These are phyloP conservation scores for Pichia rugopelliculosa DNA, from an alignment of 805 yeast genomes.

Conservation along the genomic window DNA sequence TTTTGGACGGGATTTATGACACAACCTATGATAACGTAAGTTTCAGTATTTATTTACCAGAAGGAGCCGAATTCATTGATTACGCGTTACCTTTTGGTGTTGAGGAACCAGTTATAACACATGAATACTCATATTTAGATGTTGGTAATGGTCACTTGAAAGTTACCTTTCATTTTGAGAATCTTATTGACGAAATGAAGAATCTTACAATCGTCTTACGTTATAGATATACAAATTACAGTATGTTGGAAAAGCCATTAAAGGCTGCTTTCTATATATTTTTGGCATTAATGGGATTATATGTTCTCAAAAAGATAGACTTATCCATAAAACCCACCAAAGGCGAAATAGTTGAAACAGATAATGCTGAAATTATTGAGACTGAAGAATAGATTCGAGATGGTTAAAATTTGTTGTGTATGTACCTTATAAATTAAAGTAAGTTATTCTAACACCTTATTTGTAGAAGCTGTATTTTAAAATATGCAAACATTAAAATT, in stretches of 20 bases:
- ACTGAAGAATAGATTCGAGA: neutral
- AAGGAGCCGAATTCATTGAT: conserved; percentile 60
- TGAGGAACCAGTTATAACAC: conserved; percentile 25
- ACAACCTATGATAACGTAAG: conserved; percentile 55
- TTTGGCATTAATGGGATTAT: conserved; percentile 49
- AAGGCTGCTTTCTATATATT: conserved; percentile 57
- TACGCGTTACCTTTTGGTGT: conserved; percentile 50
- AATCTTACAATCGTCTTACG: conserved; percentile 48
- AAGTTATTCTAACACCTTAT: neutral
- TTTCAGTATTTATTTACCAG: conserved; percentile 71
- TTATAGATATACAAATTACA: conserved; percentile 51
- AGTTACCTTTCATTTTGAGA: conserved; percentile 48
- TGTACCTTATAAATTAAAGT: neutral
- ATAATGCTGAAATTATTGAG: neutral
- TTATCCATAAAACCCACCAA: conserved; percentile 21
- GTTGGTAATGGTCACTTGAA: conserved; percentile 71
- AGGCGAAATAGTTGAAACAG: neutral
- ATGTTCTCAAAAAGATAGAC: conserved; percentile 41
- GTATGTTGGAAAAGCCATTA: conserved; percentile 57
- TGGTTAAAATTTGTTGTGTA: too few species aligned
- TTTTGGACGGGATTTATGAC: conserved; percentile 65
- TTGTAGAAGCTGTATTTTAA: neutral
- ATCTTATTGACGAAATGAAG: conserved; percentile 63
- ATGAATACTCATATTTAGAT: conserved; percentile 56
- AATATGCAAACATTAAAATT: neutral